Conservation (phyloP, 1,284 basidiomycete species). For the Gastroboletus turbinatus region DNA sequence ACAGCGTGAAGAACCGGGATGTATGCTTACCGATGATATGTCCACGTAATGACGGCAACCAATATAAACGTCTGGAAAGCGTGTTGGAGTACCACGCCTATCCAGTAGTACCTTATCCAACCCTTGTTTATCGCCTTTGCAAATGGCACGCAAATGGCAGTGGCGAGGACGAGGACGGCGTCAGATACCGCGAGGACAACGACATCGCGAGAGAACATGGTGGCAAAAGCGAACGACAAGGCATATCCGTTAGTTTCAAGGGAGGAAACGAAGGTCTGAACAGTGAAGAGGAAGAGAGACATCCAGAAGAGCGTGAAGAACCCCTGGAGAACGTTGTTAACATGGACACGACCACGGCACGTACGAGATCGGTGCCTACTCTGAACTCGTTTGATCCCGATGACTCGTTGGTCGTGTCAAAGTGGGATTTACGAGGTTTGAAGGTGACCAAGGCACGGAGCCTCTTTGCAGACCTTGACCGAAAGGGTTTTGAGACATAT, state of each 20-base stretch:
- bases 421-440: constrained; percentile 77
- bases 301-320: constrained; percentile 94
- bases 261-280: constrained; percentile 76
- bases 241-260: constrained; percentile 78
- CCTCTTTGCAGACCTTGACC: constrained; percentile 64
- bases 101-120: constrained; percentile 78
- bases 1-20: not conserved
- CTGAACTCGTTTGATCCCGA: constrained; percentile 84
- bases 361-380: constrained; percentile 43
- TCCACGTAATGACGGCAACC: constrained; percentile 76
- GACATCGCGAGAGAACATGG: constrained; percentile 87
- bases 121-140: constrained; percentile 74
- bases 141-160: constrained; percentile 82
- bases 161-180: constrained; percentile 74
- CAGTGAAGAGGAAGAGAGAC: constrained; percentile 78
- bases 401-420: constrained; percentile 78
- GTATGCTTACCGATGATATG: constrained; percentile 63
- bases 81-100: constrained; percentile 78
- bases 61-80: constrained; percentile 72
- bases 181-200: constrained; percentile 85
- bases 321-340: constrained; percentile 49
- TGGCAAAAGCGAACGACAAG: constrained; percentile 80
- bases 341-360: not conserved
- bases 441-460: constrained; percentile 79
- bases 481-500: constrained; percentile 73